Evolutionary conservation across 2,329 filamentous ascomycete genomes (phyloP), one percentile per base, ranked within the genome.

Genomic region (Penicillium sp.): DNA sequence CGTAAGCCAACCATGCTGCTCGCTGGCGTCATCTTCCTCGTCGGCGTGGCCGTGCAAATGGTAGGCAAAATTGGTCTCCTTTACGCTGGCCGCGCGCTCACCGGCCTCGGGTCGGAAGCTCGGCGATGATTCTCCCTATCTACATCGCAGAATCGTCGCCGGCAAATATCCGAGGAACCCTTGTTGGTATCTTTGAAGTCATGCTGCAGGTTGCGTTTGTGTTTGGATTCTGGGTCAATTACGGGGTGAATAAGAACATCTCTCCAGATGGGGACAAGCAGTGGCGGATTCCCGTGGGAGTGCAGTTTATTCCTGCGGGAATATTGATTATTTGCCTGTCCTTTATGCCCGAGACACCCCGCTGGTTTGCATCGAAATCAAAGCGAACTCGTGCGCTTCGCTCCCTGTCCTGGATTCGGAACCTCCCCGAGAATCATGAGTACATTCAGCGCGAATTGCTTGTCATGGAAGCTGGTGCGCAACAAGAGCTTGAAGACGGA

Each of bases 281-380:
- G 28, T 88, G 80, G 68, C 76, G 84, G 48, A 76, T 87, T 0
- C 86, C 86, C 0, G 74, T 89, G 3, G 78, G 81, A 4, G 74
- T 87, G 33, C 86, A 89, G 66, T 78, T 79, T 52, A 70, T 88
- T 3, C 85, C 86, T 0, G 84, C 84, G 0, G 62, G 82, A 5
- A 68, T 85, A 5, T 76, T 89, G 16, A 72, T 85, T 21, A 43
- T 76, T 11, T 82, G 83, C 61, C 84, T 88, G 75, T 64, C 80
- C 2, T 70, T 83, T 51, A 83, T 83, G 63, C 78, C 81, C 63
- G 85, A 87, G 62, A 84, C 83, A 7, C 85, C 85, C 12, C 79
- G 86, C 60, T 88, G 82, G 80, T 79, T 85, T 30, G 86, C 85
- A 20, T 82, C 83, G 60, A 77, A 81, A 61, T 83, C 87, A 62